Percentiles rank a stretch among this genome's conserved stretches.
These are phyloP conservation scores for Crithidia sp. DNA, from an alignment of 208 protist species.

Conservation along the genomic window DNA sequence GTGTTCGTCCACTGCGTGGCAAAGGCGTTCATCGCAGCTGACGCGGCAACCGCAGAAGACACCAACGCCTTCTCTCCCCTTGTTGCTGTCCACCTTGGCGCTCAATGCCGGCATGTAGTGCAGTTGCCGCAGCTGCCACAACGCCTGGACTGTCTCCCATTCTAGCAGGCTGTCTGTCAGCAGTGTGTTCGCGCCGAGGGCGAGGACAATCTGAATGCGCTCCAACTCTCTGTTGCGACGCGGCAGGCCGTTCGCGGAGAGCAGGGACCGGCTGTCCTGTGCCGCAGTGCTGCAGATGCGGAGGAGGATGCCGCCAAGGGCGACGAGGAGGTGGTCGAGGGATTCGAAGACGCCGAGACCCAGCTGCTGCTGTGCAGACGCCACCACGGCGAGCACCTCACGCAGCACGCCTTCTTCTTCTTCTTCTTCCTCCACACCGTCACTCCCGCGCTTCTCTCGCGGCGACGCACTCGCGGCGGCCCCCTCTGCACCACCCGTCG, in stretches of 20 bases:
- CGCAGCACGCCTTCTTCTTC: slow-evolving; percentile 17
- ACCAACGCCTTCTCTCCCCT: not conserved
- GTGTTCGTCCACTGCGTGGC: slow-evolving; percentile 16
- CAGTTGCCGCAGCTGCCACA: slow-evolving; percentile 36
- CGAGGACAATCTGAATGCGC: slow-evolving; percentile 8
- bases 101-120: not conserved
- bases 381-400: slow-evolving; percentile 23
- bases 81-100: not conserved
- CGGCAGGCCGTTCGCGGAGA: no score
- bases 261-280: no score
- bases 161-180: slow-evolving; percentile 26
- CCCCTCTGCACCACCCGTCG: no score
- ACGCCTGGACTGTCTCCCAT: slow-evolving; percentile 17
- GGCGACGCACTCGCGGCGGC: not conserved
- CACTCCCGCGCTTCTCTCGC: not conserved
- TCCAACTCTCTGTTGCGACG: not conserved
- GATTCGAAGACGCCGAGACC: slow-evolving; percentile 32
- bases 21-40: slow-evolving; percentile 20
- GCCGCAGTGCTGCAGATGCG: slow-evolving; percentile 5
- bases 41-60: not conserved
- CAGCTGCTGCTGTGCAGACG: slow-evolving; percentile 20
- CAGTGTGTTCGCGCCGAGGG: slow-evolving; percentile 27
- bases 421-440: not conserved
- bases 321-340: slow-evolving; percentile 24
- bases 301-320: slow-evolving; percentile 20